These are phyloP conservation scores for Apiospora marii DNA, from an alignment of 2,329 filamentous ascomycete species.

Conservation along the genomic window DNA sequence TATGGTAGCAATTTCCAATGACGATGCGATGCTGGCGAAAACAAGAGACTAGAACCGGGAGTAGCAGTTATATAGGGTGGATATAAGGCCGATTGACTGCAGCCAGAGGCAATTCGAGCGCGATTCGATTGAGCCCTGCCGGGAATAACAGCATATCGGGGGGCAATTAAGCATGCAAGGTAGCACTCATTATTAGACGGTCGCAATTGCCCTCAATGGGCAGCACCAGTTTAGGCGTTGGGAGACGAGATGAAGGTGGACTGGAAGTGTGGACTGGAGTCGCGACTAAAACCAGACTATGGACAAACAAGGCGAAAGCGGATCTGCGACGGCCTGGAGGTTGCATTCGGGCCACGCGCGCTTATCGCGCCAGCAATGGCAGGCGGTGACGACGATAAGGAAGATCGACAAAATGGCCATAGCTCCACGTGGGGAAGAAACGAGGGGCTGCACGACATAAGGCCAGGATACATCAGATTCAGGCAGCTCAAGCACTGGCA, in stretches of 20 bases:
- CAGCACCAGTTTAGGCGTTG: not conserved
- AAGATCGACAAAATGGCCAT: slow-evolving; percentile 12
- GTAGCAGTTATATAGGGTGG: slow-evolving; percentile 4
- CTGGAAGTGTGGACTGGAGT: slow-evolving; percentile 20
- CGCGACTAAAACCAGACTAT: slow-evolving; percentile 16
- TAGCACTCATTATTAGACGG: not conserved
- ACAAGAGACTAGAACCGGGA: not conserved
- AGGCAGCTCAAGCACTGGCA: not conserved
- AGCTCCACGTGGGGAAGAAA: slow-evolving; percentile 23
- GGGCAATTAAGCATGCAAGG: not conserved
- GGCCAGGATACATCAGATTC: not conserved
- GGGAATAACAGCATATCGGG: not conserved
- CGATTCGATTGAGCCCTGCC: not conserved
- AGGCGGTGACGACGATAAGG: slow-evolving; percentile 3
- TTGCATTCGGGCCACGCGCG: not conserved
- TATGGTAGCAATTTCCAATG: not conserved
- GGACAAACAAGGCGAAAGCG: slow-evolving; percentile 15
- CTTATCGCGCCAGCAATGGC: not conserved
- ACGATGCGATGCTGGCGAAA: not conserved
- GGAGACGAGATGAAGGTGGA: slow-evolving; percentile 20
- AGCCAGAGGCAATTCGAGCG: not conserved
- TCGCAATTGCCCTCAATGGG: not conserved
- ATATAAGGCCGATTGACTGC: not conserved
- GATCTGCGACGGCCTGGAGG: not conserved
- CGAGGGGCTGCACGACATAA: slow-evolving; percentile 21